Conservation (phyloP, 129 eudicot genomes). For the Pseudognaphalium luteoalbum region DNA sequence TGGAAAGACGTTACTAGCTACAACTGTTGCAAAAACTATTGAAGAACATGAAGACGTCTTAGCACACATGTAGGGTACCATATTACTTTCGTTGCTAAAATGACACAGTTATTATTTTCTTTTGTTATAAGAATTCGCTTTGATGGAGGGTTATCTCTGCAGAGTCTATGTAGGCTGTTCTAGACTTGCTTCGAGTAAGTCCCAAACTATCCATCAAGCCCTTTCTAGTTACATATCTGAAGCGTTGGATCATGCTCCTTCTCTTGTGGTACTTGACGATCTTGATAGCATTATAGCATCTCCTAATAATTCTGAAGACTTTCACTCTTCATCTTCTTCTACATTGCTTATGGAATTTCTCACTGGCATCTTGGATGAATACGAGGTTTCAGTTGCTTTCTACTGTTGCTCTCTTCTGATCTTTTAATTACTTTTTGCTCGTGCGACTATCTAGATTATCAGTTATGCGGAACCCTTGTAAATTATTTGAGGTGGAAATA, state of each 20-base stretch:
- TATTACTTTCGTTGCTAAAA: constrained; percentile 14
- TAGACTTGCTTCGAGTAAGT: constrained; percentile 71
- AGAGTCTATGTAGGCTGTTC: constrained; percentile 82
- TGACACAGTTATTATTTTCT: constrained; percentile 13
- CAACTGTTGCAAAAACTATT: constrained; percentile 70
- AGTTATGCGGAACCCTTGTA: not conserved
- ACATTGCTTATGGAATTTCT: constrained; percentile 65
- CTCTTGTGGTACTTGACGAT: constrained; percentile 85
- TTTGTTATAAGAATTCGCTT: constrained; percentile 3
- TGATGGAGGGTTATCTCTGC: constrained; percentile 31
- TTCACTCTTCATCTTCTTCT: constrained; percentile 70
- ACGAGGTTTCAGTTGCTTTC: constrained; percentile 51
- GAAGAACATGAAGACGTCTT: constrained; percentile 67
- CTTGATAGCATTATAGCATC: constrained; percentile 81
- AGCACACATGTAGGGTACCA: constrained; percentile 69
- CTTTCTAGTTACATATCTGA: constrained; percentile 77
- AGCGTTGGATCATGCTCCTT: constrained; percentile 91
- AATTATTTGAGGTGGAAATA: not conserved
- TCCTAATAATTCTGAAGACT: constrained; percentile 65
- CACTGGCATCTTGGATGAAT: constrained; percentile 80
- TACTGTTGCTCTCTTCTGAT: constrained; percentile 17
- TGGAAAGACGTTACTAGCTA: constrained; percentile 86
- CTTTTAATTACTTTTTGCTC: not conserved
- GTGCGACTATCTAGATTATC: constrained; percentile 13
- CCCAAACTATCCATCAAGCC: constrained; percentile 66